Evolutionary conservation across 2,329 filamentous ascomycete genomes (phyloP).

Genomic region (Stachybotrys echinatus): DNA sequence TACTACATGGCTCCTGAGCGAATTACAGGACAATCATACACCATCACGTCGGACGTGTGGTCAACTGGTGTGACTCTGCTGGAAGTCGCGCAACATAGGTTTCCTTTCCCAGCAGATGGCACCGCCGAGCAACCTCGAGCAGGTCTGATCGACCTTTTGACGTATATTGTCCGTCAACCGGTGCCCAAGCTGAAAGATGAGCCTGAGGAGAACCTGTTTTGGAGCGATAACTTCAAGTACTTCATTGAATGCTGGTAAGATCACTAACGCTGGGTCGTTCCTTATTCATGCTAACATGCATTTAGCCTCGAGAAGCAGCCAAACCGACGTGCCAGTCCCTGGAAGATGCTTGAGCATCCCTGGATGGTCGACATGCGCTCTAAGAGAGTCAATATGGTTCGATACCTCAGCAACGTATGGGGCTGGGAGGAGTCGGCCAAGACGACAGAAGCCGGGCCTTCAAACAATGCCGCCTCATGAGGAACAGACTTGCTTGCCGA

Average conservation of each 20-base stretch:
- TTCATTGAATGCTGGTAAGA: constrained; percentile 99
- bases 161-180: constrained; percentile 93
- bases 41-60: constrained; percentile 98
- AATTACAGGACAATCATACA: constrained; percentile 96
- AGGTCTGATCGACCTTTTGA: constrained; percentile 88
- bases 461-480: neutral
- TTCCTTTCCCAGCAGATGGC: constrained; percentile 95
- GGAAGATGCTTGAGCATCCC: constrained; percentile 98
- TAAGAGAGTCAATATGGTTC: constrained; percentile 96
- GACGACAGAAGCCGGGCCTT: neutral
- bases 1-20: constrained; percentile 99
- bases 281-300: constrained; percentile 14
- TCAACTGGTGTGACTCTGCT: constrained; percentile 92
- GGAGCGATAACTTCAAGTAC: constrained; percentile 98
- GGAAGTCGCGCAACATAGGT: constrained; percentile 98
- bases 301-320: constrained; percentile 89
- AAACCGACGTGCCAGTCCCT: constrained; percentile 80
- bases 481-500: too few relatives aligned
- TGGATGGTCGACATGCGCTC: constrained; percentile 97
- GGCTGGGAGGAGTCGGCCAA: constrained; percentile 64
- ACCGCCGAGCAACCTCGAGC: constrained; percentile 92
- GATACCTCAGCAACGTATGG: constrained; percentile 93
- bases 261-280: neutral
- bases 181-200: constrained; percentile 97
- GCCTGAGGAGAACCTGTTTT: constrained; percentile 79